Evolutionary conservation across 306 rosid genomes (phyloP).

Genomic region (Ochetophila trinervis): DNA sequence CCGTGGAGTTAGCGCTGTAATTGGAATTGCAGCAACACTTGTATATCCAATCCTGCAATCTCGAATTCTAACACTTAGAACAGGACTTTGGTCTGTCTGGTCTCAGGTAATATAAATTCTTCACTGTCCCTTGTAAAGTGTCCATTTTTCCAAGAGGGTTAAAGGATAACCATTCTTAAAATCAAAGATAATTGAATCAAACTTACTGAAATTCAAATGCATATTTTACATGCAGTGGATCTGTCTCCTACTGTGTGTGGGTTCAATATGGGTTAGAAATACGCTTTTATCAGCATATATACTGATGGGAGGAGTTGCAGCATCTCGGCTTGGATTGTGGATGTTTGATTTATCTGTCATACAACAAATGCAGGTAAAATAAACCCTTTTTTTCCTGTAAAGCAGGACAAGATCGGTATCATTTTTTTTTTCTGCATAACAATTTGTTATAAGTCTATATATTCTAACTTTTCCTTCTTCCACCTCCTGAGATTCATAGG

Average conservation of each 20-base stretch:
- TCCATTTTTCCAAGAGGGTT: not conserved
- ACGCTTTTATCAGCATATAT: slow-evolving; percentile 45
- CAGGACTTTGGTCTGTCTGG: slow-evolving; percentile 88
- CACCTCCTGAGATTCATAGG: slow-evolving; percentile 33
- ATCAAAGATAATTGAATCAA: not conserved
- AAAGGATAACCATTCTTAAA: no score
- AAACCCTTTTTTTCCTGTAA: not conserved
- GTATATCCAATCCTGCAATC: slow-evolving; percentile 58
- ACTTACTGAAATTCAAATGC: not conserved
- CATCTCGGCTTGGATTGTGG: slow-evolving; percentile 93
- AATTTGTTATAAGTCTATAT: no score
- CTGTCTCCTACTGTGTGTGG: slow-evolving; percentile 66
- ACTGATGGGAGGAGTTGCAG: slow-evolving; percentile 78
- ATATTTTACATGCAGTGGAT: slow-evolving; percentile 53
- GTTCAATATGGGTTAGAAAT: slow-evolving; percentile 51
- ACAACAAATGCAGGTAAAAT: slow-evolving; percentile 84
- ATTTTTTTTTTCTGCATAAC: not conserved
- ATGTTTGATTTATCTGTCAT: slow-evolving; percentile 80
- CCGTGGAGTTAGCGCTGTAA: slow-evolving; percentile 63
- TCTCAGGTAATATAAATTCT: slow-evolving; percentile 54
- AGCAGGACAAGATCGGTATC: not conserved
- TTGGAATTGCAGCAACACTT: slow-evolving; percentile 76
- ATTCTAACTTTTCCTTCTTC: no score
- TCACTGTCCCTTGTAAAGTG: not conserved
- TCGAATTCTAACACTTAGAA: slow-evolving; percentile 58